phyloP scores from a whole-genome alignment of 106 monocot genomes.

The Ottelia alismoides region DNA sequence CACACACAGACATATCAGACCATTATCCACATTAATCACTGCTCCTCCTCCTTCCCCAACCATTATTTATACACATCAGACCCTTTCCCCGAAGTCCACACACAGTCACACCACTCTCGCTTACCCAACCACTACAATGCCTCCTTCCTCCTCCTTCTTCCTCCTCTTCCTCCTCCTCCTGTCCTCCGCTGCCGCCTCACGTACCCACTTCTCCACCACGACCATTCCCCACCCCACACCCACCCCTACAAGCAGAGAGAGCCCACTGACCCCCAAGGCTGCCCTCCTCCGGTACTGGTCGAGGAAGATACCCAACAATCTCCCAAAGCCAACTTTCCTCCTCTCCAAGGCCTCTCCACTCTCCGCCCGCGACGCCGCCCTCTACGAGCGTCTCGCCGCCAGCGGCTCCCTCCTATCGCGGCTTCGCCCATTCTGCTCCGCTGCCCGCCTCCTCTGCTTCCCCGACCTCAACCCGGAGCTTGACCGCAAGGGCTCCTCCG shows the following conservation, averaged over 20 bases:
- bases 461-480: conserved; percentile 5
- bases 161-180: too few species aligned
- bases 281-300: conserved; percentile 74
- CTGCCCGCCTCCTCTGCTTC: conserved; percentile 34
- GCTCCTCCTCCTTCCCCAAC: too few species aligned
- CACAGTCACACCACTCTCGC: too few species aligned
- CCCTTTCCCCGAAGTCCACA: too few species aligned
- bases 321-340: conserved; percentile 51
- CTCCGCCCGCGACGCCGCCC: conserved; percentile 30
- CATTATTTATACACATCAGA: too few species aligned
- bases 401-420: conserved; percentile 10
- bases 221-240: neutral
- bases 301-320: conserved; percentile 38
- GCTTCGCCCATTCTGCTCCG: conserved; percentile 48
- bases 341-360: conserved; percentile 72
- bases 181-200: neutral
- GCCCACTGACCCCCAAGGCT: conserved; percentile 56
- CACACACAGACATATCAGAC: too few species aligned
- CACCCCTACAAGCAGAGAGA: conserved; percentile 3
- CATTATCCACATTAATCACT: too few species aligned
- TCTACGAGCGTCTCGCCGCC: conserved; percentile 20
- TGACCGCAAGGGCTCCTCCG: conserved; percentile 4
- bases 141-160: too few species aligned
- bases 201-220: conserved; percentile 4
- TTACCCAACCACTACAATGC: too few species aligned